phyloP scores from a whole-genome alignment of 495 filamentous ascomycete genomes.

The Aspergillus carlsbadensis region DNA sequence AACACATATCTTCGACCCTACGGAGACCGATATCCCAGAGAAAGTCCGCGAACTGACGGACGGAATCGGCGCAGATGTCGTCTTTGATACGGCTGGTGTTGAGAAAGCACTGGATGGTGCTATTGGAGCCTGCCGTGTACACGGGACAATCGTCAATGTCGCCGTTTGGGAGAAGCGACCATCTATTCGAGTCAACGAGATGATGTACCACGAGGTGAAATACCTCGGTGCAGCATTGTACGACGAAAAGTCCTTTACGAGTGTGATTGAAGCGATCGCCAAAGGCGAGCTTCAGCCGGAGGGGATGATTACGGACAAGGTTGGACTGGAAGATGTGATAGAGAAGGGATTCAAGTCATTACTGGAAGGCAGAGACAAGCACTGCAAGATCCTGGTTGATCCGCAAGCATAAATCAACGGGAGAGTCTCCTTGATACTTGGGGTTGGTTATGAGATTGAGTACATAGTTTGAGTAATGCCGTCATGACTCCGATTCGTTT shows the following conservation, averaged over 20 bases:
- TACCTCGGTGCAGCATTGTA: conserved; percentile 55
- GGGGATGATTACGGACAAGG: conserved; percentile 55
- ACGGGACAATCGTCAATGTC: conserved; percentile 61
- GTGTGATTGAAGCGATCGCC: conserved; percentile 52
- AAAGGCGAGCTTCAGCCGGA: conserved; percentile 52
- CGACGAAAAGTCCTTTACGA: conserved; percentile 52
- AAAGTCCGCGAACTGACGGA: conserved; percentile 45
- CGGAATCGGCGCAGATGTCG: conserved; percentile 51
- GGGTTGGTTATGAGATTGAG: neutral
- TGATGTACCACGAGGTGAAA: conserved; percentile 46
- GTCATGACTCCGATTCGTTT: neutral
- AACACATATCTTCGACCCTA: conserved; percentile 54
- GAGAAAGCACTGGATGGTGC: conserved; percentile 49
- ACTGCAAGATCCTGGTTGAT: conserved; percentile 41
- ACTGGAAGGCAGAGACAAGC: conserved; percentile 54
- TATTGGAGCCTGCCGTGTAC: conserved; percentile 45
- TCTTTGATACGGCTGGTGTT: conserved; percentile 60
- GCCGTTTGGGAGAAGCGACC: conserved; percentile 59
- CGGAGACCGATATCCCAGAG: conserved; percentile 48
- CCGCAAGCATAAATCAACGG: conserved; percentile 9
- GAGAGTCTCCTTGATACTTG: neutral
- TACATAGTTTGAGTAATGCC: neutral
- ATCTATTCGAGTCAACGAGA: conserved; percentile 45
- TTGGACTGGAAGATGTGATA: conserved; percentile 53
- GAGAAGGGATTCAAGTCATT: conserved; percentile 57